Conservation (phyloP, 2,329 filamentous ascomycete species). For the Ascochyta lentis region DNA sequence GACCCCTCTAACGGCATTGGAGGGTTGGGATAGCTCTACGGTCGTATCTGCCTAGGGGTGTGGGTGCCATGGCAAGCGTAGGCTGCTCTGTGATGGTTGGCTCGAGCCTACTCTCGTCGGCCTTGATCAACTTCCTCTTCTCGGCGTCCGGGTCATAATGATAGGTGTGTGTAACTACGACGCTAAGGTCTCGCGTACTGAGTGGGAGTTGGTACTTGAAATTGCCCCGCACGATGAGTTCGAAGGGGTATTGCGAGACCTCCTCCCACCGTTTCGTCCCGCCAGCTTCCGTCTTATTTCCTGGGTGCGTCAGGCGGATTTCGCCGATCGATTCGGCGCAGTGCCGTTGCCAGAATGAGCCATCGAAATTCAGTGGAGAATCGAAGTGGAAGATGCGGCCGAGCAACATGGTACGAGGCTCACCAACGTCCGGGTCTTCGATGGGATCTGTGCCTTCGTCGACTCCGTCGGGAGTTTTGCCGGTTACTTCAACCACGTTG, state of each 20-base stretch:
- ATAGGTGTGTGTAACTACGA: conserved; percentile 53
- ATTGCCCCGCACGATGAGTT: conserved; percentile 88
- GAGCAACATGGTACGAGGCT: conserved; percentile 85
- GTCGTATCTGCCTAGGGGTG: conserved; percentile 37
- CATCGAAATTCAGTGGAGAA: conserved; percentile 86
- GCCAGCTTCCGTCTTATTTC: conserved; percentile 83
- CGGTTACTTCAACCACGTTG: background rate
- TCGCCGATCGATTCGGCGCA: conserved; percentile 78
- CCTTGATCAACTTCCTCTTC: conserved; percentile 40
- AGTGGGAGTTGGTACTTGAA: conserved; percentile 79
- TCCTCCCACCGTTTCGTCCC: conserved; percentile 88
- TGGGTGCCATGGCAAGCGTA: conserved; percentile 30
- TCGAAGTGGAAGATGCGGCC: conserved; percentile 88
- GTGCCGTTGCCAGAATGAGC: conserved; percentile 81
- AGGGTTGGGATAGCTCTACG: conserved; percentile 29
- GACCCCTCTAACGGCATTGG: conserved; percentile 23
- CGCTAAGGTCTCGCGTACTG: conserved; percentile 61
- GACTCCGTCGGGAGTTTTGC: conserved; percentile 27
- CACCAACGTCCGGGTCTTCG: conserved; percentile 64
- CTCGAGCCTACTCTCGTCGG: conserved; percentile 6
- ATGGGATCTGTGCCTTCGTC: conserved; percentile 69
- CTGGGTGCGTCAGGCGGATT: conserved; percentile 80
- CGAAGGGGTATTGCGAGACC: conserved; percentile 89
- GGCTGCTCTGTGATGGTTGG: conserved; percentile 16
- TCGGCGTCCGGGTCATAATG: conserved; percentile 46